These are phyloP conservation scores for Leptographium radiaticola DNA, from an alignment of 2,329 filamentous ascomycete genomes.

Conservation along the genomic window DNA sequence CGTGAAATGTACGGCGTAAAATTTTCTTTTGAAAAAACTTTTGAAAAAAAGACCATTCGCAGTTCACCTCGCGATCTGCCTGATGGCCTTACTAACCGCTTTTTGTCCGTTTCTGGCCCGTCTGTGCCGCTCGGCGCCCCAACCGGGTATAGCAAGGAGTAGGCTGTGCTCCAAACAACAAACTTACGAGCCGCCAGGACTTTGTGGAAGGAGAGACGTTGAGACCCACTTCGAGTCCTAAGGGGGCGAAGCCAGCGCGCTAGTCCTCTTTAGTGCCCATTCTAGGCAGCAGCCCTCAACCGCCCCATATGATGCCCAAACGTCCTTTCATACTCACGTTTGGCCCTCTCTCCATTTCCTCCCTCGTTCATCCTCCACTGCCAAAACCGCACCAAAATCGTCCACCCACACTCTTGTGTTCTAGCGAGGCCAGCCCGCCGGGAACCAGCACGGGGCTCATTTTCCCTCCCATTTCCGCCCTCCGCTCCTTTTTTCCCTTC, in stretches of 20 bases:
- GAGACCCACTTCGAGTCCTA: slow-evolving; percentile 4
- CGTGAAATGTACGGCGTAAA: too few species aligned
- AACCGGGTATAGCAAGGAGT: too few species aligned
- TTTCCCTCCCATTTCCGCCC: not conserved
- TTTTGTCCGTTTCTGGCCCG: too few species aligned
- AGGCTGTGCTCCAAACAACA: too few species aligned
- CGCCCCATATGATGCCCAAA: slow-evolving; percentile 8
- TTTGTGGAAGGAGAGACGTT: not conserved
- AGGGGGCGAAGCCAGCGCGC: slow-evolving; percentile 12
- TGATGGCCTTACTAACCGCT: too few species aligned
- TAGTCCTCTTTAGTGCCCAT: slow-evolving; percentile 9
- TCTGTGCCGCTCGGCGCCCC: too few species aligned
- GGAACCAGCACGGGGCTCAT: not conserved
- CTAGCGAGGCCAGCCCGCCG: not conserved
- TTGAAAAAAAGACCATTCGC: too few species aligned
- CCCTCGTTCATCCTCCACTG: not conserved
- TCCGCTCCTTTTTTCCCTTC: not conserved
- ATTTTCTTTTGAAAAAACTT: too few species aligned
- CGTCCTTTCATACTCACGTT: slow-evolving; percentile 1
- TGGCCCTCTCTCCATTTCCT: not conserved
- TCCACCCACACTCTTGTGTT: not conserved
- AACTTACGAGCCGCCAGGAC: too few species aligned
- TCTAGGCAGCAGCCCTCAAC: slow-evolving; percentile 14
- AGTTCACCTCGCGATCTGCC: too few species aligned
- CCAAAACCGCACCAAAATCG: too few species aligned